Base-by-base conservation (phyloP, 2,329 filamentous ascomycete genomes). In the Penicillium sp. region DNA sequence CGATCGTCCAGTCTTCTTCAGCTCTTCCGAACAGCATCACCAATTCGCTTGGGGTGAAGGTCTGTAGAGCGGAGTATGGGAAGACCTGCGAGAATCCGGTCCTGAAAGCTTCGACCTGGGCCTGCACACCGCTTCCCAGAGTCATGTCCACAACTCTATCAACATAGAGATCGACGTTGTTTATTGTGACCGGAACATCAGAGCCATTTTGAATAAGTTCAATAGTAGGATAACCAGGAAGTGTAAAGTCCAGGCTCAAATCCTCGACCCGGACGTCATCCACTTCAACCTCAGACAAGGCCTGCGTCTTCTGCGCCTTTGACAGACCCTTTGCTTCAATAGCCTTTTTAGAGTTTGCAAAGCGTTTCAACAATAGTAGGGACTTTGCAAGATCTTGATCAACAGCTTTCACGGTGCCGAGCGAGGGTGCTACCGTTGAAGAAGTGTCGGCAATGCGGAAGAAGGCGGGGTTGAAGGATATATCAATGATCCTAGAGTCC, bases 381-480 rank as follows among this genome's bases (percentile, higher is more conserved):
- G 95, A 97, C 50, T 89, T 90, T 23, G 93, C 94, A 23, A 99
- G 82, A 60, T 91, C 90, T 30, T 91, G 86, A 71, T 99, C 95
- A 5, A 99, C 93, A 5, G 90, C 87, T 75, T 93, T 96, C 52
- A 99, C 89, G 1, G 95, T 91, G 6, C 92, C 93, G 7, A 99
- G 84, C 0, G 93, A 97, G 13, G 93, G 93, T 23, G 88, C 88
- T 4, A 97, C 88, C 0, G 87, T 81, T 17, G 81, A 82, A 15
- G 81, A 84, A 49, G 84, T 86, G 69, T 96, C 91, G 17, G 91
- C 92, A 66, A 97, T 91, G 61, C 94, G 91, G 88, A 99, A 99
- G 82, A 99, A 97, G 6, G 93, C 96, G 1, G 95, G 91, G 74
- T 97, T 99, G 79, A 99, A 95, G 60, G 94, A 95, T 67, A 99